phyloP scores from a whole-genome alignment of 352 stramenopile species.

The Peronospora destructor region DNA sequence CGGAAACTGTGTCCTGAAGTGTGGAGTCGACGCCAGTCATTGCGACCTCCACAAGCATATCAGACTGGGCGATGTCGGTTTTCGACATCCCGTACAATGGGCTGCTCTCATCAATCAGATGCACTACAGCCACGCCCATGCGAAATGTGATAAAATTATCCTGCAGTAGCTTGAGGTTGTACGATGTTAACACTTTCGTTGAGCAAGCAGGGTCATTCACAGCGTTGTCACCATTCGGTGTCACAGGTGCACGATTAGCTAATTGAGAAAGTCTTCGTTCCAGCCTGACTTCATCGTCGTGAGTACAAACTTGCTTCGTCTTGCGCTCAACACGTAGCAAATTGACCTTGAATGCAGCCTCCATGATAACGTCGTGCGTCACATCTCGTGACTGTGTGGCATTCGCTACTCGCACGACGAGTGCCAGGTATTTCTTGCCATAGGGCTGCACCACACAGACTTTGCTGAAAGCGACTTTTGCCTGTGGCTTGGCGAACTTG shows the following conservation, averaged over 20 bases:
- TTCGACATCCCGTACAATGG: constrained; percentile 59
- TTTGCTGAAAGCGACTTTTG: constrained; percentile 76
- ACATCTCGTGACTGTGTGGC: constrained; percentile 73
- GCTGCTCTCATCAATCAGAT: constrained; percentile 67
- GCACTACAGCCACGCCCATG: constrained; percentile 73
- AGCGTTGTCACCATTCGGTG: constrained; percentile 10
- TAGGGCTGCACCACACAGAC: constrained; percentile 74
- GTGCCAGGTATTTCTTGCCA: constrained; percentile 57
- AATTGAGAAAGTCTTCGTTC: constrained; percentile 12
- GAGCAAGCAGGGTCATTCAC: constrained; percentile 22
- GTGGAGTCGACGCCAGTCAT: constrained; percentile 80
- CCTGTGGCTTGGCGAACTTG: constrained; percentile 74
- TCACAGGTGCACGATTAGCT: background rate
- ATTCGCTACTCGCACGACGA: constrained; percentile 76
- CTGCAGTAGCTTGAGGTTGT: constrained; percentile 72
- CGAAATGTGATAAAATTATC: constrained; percentile 85
- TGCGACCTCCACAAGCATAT: constrained; percentile 73
- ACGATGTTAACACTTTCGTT: constrained; percentile 54
- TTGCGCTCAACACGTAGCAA: constrained; percentile 68
- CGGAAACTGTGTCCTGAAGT: constrained; percentile 73
- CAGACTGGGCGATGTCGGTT: constrained; percentile 43
- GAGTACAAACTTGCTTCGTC: constrained; percentile 28
- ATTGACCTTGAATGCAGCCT: constrained; percentile 72
- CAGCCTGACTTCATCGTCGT: constrained; percentile 20
- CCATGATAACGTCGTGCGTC: constrained; percentile 80